Evolutionary conservation across 352 stramenopile genomes (phyloP).

Genomic region (Halophytophthora batemanensis): DNA sequence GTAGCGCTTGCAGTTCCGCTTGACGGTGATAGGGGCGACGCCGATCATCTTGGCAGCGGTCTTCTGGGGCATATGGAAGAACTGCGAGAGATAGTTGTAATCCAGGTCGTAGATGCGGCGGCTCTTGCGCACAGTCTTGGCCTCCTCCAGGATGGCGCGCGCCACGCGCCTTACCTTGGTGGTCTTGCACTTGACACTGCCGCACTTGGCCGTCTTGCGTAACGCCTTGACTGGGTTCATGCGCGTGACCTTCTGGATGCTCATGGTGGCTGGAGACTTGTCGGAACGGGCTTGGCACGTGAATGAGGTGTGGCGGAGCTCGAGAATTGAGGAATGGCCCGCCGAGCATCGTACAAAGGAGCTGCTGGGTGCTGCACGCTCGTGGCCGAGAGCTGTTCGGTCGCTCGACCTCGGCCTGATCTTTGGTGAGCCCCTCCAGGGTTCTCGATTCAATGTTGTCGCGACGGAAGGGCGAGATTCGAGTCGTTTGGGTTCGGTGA

Average conservation of each 20-base stretch:
- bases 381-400: no score
- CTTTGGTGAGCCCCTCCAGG: no score
- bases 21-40: conserved; percentile 41
- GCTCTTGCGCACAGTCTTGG: conserved; percentile 38
- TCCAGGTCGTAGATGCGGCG: conserved; percentile 42
- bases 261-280: neutral
- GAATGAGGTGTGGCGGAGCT: conserved; percentile 10
- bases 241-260: neutral
- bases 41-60: conserved; percentile 23
- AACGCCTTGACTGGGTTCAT: neutral
- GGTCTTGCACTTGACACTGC: neutral
- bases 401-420: no score
- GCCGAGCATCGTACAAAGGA: neutral
- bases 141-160: conserved; percentile 2
- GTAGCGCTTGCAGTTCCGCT: conserved; percentile 34
- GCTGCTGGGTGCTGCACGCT: neutral
- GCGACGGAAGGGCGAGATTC: no score
- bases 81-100: conserved; percentile 29
- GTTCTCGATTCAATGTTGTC: no score
- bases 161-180: conserved; percentile 11
- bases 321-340: conserved; percentile 38
- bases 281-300: conserved; percentile 11
- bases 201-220: neutral
- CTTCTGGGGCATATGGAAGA: conserved; percentile 50
- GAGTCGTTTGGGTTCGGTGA: no score